These are phyloP conservation scores for Sanghuangporus sanghuang DNA, from an alignment of 1,284 basidiomycete genomes.

Conservation along the genomic window DNA sequence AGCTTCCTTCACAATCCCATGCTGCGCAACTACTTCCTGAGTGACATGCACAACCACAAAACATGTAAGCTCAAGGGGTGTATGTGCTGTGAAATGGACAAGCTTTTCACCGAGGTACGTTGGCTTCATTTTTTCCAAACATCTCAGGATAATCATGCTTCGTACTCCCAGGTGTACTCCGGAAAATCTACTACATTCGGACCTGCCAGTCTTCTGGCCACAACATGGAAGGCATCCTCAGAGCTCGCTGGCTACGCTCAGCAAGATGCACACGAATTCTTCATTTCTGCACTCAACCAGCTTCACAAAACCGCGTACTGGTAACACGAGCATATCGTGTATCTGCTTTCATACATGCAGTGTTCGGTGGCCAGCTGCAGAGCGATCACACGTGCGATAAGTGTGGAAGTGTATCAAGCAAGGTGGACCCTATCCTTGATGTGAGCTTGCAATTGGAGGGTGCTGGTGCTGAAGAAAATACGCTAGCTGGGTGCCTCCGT, in stretches of 20 bases:
- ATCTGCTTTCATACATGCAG: constrained; percentile 91
- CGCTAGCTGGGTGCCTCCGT: constrained; percentile 64
- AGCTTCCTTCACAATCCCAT: constrained; percentile 92
- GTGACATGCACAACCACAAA: constrained; percentile 75
- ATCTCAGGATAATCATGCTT: not conserved
- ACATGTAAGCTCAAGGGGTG: constrained; percentile 74
- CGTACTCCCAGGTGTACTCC: constrained; percentile 58
- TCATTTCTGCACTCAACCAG: constrained; percentile 76
- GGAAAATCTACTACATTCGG: constrained; percentile 69
- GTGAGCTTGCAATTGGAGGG: constrained; percentile 82
- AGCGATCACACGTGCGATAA: constrained; percentile 87
- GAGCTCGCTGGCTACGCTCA: constrained; percentile 90
- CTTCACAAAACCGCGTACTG: constrained; percentile 79
- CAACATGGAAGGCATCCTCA: constrained; percentile 81
- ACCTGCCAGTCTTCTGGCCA: constrained; percentile 80
- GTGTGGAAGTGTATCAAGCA: constrained; percentile 71
- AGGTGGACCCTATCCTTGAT: constrained; percentile 88
- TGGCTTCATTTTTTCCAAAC: not conserved
- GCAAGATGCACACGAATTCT: constrained; percentile 92
- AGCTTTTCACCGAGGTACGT: constrained; percentile 77
- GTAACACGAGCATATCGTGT: constrained; percentile 69
- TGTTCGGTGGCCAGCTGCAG: constrained; percentile 84
- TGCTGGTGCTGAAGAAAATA: constrained; percentile 48
- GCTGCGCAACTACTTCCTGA: constrained; percentile 85
- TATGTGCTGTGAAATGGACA: constrained; percentile 94